Percentiles rank a stretch among this genome's conserved stretches.
These are phyloP conservation scores for Cardamine resedifolia DNA, from an alignment of 345 rosid genomes.

Conservation along the genomic window DNA sequence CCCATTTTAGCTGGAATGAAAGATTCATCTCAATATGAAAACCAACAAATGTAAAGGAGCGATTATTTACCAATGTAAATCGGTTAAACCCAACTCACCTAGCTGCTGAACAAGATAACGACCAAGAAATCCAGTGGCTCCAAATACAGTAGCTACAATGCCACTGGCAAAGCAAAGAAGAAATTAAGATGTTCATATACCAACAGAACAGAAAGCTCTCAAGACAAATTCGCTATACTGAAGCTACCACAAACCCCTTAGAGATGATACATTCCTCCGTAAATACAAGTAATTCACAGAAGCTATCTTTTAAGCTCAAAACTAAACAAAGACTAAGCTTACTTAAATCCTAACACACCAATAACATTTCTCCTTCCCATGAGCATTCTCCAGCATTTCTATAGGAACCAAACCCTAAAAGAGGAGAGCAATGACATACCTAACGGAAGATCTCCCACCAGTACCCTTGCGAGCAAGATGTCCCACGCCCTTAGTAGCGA, in stretches of 20 bases:
- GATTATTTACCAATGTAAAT: background rate
- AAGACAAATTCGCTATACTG: background rate
- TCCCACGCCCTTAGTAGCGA: slow-evolving; percentile 67
- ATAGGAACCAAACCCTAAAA: background rate
- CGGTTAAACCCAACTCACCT: slow-evolving; percentile 60
- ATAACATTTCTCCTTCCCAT: background rate
- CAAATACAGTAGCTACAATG: slow-evolving; percentile 90
- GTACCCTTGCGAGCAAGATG: slow-evolving; percentile 96
- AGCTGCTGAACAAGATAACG: slow-evolving; percentile 98
- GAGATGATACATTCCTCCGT: background rate
- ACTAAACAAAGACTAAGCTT: background rate
- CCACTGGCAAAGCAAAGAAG: slow-evolving; percentile 57
- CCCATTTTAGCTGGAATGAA: slow-evolving; percentile 81
- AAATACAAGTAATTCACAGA: background rate
- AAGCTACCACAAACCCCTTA: slow-evolving; percentile 1
- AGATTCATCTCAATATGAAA: background rate
- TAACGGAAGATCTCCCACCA: slow-evolving; percentile 98
- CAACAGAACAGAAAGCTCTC: background rate
- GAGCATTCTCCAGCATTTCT: slow-evolving; percentile 8
- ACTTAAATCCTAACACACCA: background rate
- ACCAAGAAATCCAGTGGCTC: slow-evolving; percentile 98
- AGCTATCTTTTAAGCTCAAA: background rate
- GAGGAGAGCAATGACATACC: slow-evolving; percentile 42
- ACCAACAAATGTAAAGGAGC: background rate
- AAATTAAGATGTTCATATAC: background rate